Conservation (phyloP, 106 monocot genomes). For the Narthecium ossifragum region DNA sequence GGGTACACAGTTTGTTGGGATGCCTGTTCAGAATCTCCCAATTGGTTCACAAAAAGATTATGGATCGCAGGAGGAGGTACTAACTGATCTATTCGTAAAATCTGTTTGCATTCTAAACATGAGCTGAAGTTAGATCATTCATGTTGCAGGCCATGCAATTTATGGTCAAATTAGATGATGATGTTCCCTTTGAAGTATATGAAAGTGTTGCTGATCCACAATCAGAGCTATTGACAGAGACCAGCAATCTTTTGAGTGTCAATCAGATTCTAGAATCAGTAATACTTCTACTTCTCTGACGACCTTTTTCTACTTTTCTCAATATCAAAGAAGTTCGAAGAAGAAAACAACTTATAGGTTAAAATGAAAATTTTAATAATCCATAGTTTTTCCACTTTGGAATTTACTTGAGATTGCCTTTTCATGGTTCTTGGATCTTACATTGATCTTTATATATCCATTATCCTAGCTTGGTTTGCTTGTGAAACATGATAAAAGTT, state of each 20-base stretch:
- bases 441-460: no score
- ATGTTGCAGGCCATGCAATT: constrained; percentile 39
- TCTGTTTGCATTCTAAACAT: not conserved
- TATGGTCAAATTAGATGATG: constrained; percentile 49
- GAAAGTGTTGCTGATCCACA: constrained; percentile 33
- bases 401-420: no score
- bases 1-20: constrained; percentile 49
- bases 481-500: no score
- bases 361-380: no score
- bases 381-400: no score
- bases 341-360: no score
- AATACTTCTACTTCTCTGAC: no score
- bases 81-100: not conserved
- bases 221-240: constrained; percentile 12
- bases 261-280: constrained; percentile 85
- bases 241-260: constrained; percentile 50
- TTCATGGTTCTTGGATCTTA: no score
- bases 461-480: no score
- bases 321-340: no score
- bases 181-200: constrained; percentile 47
- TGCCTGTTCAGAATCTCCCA: constrained; percentile 16
- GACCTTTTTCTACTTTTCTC: no score
- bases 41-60: constrained; percentile 18
- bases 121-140: not conserved
- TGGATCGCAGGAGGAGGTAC: constrained; percentile 26